Evolutionary conservation across 345 rosid species (phyloP), one percentile per base, ranked within the genome.

Genomic region (Salix dunnii): DNA sequence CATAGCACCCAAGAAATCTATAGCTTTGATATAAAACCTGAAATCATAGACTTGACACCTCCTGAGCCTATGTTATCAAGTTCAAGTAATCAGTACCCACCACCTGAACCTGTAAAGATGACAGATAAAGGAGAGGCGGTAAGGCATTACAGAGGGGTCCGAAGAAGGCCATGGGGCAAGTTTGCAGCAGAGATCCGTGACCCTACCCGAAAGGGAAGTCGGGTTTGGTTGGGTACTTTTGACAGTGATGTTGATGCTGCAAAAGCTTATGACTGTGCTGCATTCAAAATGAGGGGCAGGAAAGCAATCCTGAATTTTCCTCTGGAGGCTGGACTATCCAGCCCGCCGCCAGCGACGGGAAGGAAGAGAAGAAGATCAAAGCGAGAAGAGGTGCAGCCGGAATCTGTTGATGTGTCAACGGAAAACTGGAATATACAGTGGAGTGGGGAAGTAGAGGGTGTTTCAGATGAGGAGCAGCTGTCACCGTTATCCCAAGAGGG

Each of bases 131-230:
- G 71, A 51, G 85, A 80, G 80, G 72, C 18, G 2, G 2, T 55
- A 36, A 89, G 83, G 77, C 95, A 87, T 71, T 94, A 88, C 86
- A 84, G 98, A 79, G 98, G 98, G 21, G 98, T 94, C 8, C 75
- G 98, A 73, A 85, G 90, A 82, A 87, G 98, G 83, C 97, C 98
- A 3, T 94, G 98, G 98, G 98, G 98, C 0, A 94, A 91, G 82
- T 94, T 82, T 61, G 98, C 97, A 1, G 98, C 98, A 14, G 98
- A 94, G 90, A 94, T 94, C 60, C 87, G 98, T 36, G 98, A 94
- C 78, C 97, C 98, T 5, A 79, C 75, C 12, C 78, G 88, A 72
- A 92, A 91, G 70, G 98, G 98, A 2, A 82, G 89, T 23, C 83
- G 98, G 76, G 87, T 94, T n/a, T 94, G 98, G 98, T 73, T 94